A percentile compares a stretch with the other conserved stretches of the same genome.
phyloP scores from a whole-genome alignment of 1,139 yeast genomes.

The Suhomyces yuchorum region DNA sequence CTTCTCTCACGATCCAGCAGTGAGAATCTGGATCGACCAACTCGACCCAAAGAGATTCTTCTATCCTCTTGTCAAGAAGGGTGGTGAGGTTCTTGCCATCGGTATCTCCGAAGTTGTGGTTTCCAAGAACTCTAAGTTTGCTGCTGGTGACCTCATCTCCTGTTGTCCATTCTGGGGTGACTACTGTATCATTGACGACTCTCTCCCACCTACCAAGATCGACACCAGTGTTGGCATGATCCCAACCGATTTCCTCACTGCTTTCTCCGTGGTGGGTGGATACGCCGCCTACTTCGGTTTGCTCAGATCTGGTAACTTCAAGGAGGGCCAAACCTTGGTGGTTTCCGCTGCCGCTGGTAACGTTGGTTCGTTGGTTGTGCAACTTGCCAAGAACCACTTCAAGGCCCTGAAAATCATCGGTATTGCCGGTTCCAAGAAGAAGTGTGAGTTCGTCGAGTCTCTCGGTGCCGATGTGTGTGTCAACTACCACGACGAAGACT shows the following conservation, averaged over 20 bases:
- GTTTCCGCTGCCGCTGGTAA: not conserved
- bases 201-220: not conserved
- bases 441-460: not conserved
- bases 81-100: not conserved
- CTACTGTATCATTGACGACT: not conserved
- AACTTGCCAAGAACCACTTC: not conserved
- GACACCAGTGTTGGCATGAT: not conserved
- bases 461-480: not conserved
- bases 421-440: not conserved
- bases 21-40: not conserved
- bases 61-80: not conserved
- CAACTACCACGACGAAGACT: not conserved
- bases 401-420: not conserved
- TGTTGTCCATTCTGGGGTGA: not conserved
- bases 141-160: not conserved
- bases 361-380: not conserved
- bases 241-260: not conserved
- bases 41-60: not conserved
- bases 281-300: not conserved
- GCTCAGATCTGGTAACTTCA: not conserved
- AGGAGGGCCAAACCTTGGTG: not conserved
- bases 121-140: not conserved
- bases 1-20: not conserved
- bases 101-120: not conserved
- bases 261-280: not conserved